Base-by-base conservation (phyloP, 441 rosid species). In the Eugenia klotzschiana region DNA sequence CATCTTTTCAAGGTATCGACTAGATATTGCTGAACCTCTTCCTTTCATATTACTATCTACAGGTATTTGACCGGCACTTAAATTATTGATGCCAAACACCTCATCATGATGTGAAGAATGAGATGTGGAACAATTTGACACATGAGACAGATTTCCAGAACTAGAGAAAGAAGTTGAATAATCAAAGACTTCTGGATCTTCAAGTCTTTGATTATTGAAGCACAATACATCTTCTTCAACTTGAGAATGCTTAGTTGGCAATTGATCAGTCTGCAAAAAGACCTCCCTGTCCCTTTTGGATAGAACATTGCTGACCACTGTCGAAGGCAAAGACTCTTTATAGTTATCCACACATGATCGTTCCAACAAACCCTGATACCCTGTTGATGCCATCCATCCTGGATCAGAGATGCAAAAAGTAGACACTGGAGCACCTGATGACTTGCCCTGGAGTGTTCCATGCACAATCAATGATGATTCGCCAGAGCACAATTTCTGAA, bases 131-230 rank as follows among this genome's bases (percentile, higher is more conserved):
- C 87, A 89, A 85, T 84, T 87, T 79, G 94, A 51, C 52, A 86
- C 79, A 84, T 87, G 91, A 22, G 87, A 83, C 13, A 89, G 83
- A 87, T 88, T 90, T 79, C 91, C 86, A 29, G 94, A 89, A 84
- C 86, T 89, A 53, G 92, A 88, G 83, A 89, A 53, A 88, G 82
- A 91, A 57, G 79, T 85, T 46, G 89, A 84, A 82, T 20, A 90
- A 54, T 80, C 84, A 29, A 87, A 87, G 81, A 91, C 91, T 84
- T 92, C 97, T 25, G 93, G 96, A 87, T 91, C 94, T 80, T 88
- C 89, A 33, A 89, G 91, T 86, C 94, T 91, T 85, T 90, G 98
- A 87, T 87, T 93, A 90, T 91, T 93, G 84, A 92, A 93, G 79
- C 91, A 89, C 82, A 94, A 82, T 82, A 91, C 56, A 86, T 94